Percentiles rank a stretch among this genome's conserved stretches.
phyloP scores from a whole-genome alignment of 2,329 filamentous ascomycete species.

The Clarireedia hainanense region DNA sequence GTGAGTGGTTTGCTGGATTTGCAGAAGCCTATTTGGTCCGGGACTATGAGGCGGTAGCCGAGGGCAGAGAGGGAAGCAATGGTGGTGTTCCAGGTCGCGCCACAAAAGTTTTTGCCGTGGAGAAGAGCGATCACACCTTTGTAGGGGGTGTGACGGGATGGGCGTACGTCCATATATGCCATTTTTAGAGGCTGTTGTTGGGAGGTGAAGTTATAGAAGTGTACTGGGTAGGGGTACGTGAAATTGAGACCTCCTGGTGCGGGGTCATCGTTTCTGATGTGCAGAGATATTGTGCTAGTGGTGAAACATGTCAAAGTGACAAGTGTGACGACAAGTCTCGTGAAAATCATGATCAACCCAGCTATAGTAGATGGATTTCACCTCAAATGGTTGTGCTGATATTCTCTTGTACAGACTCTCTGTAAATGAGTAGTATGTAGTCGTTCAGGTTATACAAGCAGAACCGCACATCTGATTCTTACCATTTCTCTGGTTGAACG shows the following conservation, averaged over 20 bases:
- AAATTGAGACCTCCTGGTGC: neutral
- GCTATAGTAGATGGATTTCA: too few species aligned
- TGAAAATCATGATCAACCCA: neutral
- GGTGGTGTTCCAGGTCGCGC: constrained; percentile 43
- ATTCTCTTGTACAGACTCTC: too few species aligned
- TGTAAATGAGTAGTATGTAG: too few species aligned
- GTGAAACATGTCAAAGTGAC: neutral
- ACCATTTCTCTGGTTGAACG: too few species aligned
- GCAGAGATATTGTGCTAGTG: neutral
- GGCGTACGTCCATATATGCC: neutral
- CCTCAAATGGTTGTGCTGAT: too few species aligned
- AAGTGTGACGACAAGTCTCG: neutral
- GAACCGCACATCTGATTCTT: too few species aligned
- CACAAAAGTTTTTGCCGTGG: constrained; percentile 51
- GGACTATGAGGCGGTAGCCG: constrained; percentile 45
- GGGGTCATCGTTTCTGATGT: neutral
- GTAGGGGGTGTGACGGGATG: neutral
- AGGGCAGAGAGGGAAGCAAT: constrained; percentile 33
- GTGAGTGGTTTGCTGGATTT: constrained; percentile 43
- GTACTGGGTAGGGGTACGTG: neutral
- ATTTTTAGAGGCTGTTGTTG: constrained; percentile 19
- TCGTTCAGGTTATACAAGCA: too few species aligned
- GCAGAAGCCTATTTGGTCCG: constrained; percentile 49
- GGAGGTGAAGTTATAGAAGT: constrained; percentile 26
- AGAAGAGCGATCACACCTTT: constrained; percentile 37